Percentiles rank a stretch among this genome's conserved stretches.
Conservation (phyloP, 139 green algal species). For the Chlorella sp. region DNA sequence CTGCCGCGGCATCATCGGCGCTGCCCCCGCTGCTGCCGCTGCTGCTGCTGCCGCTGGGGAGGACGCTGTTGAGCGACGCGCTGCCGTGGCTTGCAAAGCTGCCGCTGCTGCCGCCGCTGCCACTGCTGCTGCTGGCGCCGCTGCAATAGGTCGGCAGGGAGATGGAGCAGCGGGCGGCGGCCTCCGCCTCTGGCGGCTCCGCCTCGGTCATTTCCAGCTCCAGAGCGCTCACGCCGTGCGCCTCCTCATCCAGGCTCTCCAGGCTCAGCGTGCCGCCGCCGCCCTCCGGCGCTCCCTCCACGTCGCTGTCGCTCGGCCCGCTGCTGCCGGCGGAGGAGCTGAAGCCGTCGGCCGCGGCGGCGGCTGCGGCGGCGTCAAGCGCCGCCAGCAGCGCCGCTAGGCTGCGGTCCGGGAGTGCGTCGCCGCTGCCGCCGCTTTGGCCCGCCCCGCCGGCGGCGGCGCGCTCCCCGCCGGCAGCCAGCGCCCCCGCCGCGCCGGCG, state of each 20-base stretch:
- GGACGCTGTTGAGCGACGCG: too few species aligned
- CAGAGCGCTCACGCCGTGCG: not conserved
- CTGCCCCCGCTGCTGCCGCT: not conserved
- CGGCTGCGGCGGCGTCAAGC: too few species aligned
- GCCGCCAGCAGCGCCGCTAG: too few species aligned
- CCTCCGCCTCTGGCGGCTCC: not conserved
- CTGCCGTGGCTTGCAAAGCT: too few species aligned
- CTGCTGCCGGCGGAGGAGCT: too few species aligned
- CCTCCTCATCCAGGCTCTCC: not conserved
- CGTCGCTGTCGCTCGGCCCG: not conserved
- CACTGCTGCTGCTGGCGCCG: not conserved
- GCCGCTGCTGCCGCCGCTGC: not conserved
- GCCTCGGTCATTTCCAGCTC: not conserved
- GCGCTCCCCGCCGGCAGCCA: not conserved
- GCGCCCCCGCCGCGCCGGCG: not conserved
- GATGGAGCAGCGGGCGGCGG: too few species aligned
- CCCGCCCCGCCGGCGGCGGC: not conserved
- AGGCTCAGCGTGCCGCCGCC: not conserved
- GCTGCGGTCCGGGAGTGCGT: too few species aligned
- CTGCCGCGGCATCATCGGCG: not conserved
- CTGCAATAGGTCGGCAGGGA: not conserved
- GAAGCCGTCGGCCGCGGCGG: too few species aligned
- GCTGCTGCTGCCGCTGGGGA: not conserved
- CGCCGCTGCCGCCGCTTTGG: not conserved
- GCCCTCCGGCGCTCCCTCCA: not conserved